A percentile compares a stretch with the other conserved stretches of the same genome.
Conservation (phyloP, 164 flowering plant genomes). For the grape (Vitis vinifera) region DNA sequence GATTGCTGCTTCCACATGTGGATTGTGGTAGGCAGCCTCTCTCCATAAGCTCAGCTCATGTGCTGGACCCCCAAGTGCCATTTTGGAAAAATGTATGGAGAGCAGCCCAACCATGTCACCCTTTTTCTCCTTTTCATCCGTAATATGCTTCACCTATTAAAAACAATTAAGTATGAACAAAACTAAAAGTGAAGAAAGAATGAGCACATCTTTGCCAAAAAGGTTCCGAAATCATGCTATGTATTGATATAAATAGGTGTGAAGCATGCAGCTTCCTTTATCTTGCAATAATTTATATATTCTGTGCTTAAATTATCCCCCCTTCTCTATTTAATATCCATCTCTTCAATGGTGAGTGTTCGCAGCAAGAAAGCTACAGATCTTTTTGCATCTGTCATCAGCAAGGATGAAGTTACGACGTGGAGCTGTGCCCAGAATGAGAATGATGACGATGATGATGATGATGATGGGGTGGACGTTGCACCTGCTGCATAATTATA, state of each 20-base stretch:
- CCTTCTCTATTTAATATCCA: not conserved
- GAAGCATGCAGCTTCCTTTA: not conserved
- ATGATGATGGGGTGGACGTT: conserved; percentile 24
- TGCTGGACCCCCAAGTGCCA: conserved; percentile 11
- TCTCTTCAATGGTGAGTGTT: conserved; percentile 10
- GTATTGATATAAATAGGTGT: no score
- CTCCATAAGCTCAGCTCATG: conserved; percentile 26
- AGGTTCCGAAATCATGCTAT: no score
- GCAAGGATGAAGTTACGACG: not conserved
- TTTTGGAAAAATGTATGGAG: conserved; percentile 18
- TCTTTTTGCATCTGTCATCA: not conserved
- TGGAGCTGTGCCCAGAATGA: not conserved
- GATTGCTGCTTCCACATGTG: conserved; percentile 21
- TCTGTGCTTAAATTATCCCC: not conserved
- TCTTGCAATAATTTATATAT: not conserved
- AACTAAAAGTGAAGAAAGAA: no score
- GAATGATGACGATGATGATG: conserved; percentile 23
- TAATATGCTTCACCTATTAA: no score
- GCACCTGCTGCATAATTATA: conserved; percentile 27
- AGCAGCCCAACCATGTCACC: conserved; percentile 10
- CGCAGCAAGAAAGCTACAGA: not conserved
- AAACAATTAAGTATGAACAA: no score
- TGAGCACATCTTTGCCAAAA: no score
- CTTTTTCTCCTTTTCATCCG: no score
- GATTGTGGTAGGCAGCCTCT: conserved; percentile 21